phyloP scores from a whole-genome alignment of 208 protist species.

The Trypanosoma platydactyli region DNA sequence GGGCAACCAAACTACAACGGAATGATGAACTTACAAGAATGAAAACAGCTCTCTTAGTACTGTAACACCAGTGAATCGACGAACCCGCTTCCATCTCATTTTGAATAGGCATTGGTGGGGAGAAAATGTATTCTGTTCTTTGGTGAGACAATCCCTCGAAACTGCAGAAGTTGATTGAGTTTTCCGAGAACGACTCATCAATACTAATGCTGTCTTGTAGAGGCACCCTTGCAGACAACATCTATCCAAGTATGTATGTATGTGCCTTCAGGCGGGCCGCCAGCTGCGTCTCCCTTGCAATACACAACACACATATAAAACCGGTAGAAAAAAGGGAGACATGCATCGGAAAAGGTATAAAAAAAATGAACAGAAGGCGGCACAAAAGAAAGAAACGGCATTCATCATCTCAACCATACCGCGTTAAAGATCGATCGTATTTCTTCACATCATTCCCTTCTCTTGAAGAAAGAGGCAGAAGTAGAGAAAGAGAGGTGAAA shows the following conservation, averaged over 20 bases:
- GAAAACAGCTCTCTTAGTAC: conserved; percentile 46
- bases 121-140: conserved; percentile 11
- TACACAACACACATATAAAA: neutral
- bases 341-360: neutral
- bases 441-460: neutral
- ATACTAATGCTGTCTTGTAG: conserved; percentile 20
- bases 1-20: conserved; percentile 50
- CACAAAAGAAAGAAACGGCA: neutral
- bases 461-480: no score
- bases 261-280: no score
- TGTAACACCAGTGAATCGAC: conserved; percentile 32
- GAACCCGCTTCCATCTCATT: neutral
- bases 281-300: neutral
- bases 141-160: conserved; percentile 12
- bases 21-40: conserved; percentile 60
- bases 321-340: neutral
- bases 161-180: conserved; percentile 26
- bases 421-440: neutral
- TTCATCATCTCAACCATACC: neutral
- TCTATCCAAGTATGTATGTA: neutral
- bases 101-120: neutral
- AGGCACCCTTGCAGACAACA: conserved; percentile 12
- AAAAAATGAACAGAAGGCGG: conserved; percentile 7
- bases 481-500: neutral
- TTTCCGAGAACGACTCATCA: conserved; percentile 13